Evolutionary conservation across 2,329 filamentous ascomycete genomes (phyloP), one percentile per base, ranked within the genome.

Genomic region (Proliferodiscus dingleyae): DNA sequence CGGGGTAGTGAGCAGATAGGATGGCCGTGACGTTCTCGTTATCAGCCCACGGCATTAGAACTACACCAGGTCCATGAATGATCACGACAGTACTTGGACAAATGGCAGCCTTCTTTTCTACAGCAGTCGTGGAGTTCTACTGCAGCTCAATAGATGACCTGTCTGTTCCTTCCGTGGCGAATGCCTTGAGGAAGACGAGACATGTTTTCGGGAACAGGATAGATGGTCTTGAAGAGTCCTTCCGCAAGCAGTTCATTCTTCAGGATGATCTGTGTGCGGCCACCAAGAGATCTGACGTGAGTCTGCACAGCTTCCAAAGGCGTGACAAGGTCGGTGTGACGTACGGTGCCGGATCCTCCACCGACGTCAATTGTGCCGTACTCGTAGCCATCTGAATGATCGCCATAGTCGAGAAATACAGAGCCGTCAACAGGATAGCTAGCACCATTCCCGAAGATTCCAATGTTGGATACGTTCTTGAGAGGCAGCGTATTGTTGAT

Each of bases 131-230:
- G 2, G 47, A 46, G 22, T 56, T 38, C 53, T 51, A 58, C 15
- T 58, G 52, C 6, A 43, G 22, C 21, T 51, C 34, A 0, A 61
- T 52, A 11, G 48, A 40, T 0, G 76, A 69, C 39, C 79, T 72
- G 47, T 87, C 74, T 50, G 74, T 84, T 2, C 83, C 85, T 64
- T 94, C 88, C 1, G 82, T 81, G 1, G 83, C 78, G 63, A 83
- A 86, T 7, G 72, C 74, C 58, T 85, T 85, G 50, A 78, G 74
- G 53, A 85, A 78, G 1, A 83, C 77, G 3, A 84, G 64, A 54
- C 87, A 93, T n/a, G 9, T 87, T 72, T 51, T 89, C 75, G 2
- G 74, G 71, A 2, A n/a, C 22, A 16, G 53, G 51, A 37, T 73
- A 68, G 8, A 83, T 73, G 9, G 41, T 43, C 11, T 13, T 26